Evolutionary conservation across 108 stramenopile species (phyloP), one percentile per base, ranked within the genome.

Genomic region (Seminavis robusta): DNA sequence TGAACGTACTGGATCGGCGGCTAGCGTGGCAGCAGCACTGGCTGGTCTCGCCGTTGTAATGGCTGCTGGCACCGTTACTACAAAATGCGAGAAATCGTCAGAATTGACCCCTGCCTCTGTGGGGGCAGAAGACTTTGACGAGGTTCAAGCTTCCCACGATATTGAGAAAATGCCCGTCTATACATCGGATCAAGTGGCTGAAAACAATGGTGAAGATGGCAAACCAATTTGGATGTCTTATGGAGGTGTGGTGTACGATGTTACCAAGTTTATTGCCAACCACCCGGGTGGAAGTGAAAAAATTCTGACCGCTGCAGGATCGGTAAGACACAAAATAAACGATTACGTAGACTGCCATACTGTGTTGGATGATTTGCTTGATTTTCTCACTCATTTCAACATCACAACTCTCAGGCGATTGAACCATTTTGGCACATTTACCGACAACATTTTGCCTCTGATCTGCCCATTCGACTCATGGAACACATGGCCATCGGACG

Each of bases 271-370:
- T 55, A 69, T 97, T 24, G 67, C 60, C 21, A 81, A 84, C 64
- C 90, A 92, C 71, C 92, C 92, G 3, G 90, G 90, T 17, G 97
- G 98, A 19, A 60, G 65, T 19, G 88, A 95, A 50, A 95, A 96
- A 65, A 94, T 99, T 39, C 40, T 94, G 31, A 45, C 50, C 54
- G 67, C 78, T 11, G 77, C 71, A 13, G 77, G 67, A 23, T 62
- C 39, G 23, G 63, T n/a, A n/a, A n/a, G n/a, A n/a, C n/a, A n/a
- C n/a, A n/a, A n/a, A n/a, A n/a, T n/a, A n/a, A n/a, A n/a, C n/a
- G n/a, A n/a, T n/a, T 55, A 40, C 15, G 54, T 55, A 20, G 7
- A n/a, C 36, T 11, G 36, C 13, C 36, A 37, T 13, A 37, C 13
- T 9, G 36, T 13, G 36, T 9, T 37, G 36, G 13, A 13, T 37